Base-by-base conservation (phyloP, 805 yeast species). In the Cyberlindnera euphorbiiphila region DNA sequence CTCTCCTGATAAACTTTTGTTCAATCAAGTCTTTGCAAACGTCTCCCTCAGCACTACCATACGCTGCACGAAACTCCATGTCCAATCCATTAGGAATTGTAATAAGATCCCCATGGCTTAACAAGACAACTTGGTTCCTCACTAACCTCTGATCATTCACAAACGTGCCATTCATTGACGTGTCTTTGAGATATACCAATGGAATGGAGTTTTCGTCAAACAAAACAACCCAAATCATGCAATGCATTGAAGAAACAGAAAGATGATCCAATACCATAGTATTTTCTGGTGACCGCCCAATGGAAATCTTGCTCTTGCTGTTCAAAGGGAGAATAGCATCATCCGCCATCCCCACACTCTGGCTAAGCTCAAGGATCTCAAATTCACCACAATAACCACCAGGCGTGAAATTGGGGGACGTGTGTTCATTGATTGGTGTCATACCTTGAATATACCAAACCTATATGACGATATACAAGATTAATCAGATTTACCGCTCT, bases 191-290 rank as follows among this genome's bases (percentile, higher is more conserved):
- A 46, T 76, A 78, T 13, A 69, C 63, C 42, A 74, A 43, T 0
- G 78, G 75, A 1, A 64, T 50, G 6, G 69, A 64, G 5, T 60
- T 57, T 0, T 65, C 66, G 49, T 76, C 81, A 51, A 78, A 78
- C 28, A 68, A 60, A 4, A 70, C 59, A 0, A 61, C 56, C 78
- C 78, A 74, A 5, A 74, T 45, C 7, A 57, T 45, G 37, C 74
- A 76, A 47, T 78, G 84, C 0, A 59, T 38, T 2, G 63, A 47
- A 1, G 81, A 75, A 3, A 76, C 56, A 2, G 65, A 59, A 0
- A 64, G 60, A 42, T 69, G 62, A 4, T 51, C 37, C 3, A 71
- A 28, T 4, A 61, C 43, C 6, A 71, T 28, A 6, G 65, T 53
- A 39, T 60, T 62, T 6, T 48, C 42, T 2, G 37, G 41, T 17